These are phyloP conservation scores for Trichoderma lentiforme DNA, from an alignment of 2,329 filamentous ascomycete species.

Conservation along the genomic window DNA sequence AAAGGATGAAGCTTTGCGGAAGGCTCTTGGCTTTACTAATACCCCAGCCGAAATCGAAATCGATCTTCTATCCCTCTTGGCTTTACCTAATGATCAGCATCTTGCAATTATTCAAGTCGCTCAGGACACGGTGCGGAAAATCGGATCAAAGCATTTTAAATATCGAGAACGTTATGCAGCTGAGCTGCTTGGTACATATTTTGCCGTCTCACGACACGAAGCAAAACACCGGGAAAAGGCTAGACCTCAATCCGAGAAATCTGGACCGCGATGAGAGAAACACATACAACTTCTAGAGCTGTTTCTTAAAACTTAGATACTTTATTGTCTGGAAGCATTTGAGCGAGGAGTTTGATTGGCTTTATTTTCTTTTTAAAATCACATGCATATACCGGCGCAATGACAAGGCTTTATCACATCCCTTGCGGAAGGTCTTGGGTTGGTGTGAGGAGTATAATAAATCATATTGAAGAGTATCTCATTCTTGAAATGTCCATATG, in stretches of 20 bases:
- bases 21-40: constrained; percentile 10
- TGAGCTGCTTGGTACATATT: constrained; percentile 26
- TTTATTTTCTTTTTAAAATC: neutral
- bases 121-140: constrained; percentile 15
- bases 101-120: constrained; percentile 19
- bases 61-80: constrained; percentile 15
- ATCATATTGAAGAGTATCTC: neutral
- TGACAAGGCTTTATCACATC: neutral
- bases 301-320: neutral
- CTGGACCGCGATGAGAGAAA: neutral
- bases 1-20: constrained; percentile 1
- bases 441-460: neutral
- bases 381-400: neutral
- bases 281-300: neutral
- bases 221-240: neutral
- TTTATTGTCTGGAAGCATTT: neutral
- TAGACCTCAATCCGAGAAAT: neutral
- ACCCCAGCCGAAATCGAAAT: constrained; percentile 16
- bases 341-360: neutral
- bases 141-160: constrained; percentile 21
- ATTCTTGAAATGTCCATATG: neutral
- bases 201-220: neutral
- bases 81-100: constrained; percentile 19
- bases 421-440: neutral
- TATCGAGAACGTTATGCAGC: constrained; percentile 24